phyloP scores from a whole-genome alignment of 2,329 filamentous ascomycete species.

The Ceratocystis papillata region DNA sequence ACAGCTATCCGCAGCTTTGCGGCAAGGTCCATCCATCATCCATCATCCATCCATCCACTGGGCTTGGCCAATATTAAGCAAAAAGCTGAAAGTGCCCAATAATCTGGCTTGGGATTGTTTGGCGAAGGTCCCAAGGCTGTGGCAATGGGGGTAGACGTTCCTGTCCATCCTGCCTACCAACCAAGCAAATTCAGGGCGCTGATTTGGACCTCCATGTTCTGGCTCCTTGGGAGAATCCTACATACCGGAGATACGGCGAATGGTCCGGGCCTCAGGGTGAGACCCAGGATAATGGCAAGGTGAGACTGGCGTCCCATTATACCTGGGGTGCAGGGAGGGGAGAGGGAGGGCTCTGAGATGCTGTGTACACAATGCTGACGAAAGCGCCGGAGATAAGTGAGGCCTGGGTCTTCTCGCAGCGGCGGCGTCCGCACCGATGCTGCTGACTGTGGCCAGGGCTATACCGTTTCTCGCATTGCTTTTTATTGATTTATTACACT shows the following conservation, averaged over 20 bases:
- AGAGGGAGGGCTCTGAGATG: neutral
- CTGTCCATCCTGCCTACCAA: neutral
- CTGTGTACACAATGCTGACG: too few species aligned
- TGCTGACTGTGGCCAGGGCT: too few species aligned
- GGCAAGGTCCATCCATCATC: neutral
- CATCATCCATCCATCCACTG: too few species aligned
- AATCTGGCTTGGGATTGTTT: conserved; percentile 1
- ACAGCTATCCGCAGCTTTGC: neutral
- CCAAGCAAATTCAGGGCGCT: neutral
- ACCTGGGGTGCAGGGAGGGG: too few species aligned
- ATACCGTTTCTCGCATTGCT: too few species aligned
- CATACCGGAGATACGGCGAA: neutral
- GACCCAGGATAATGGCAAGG: neutral
- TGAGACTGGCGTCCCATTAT: neutral
- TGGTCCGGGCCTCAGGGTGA: neutral
- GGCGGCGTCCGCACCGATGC: too few species aligned
- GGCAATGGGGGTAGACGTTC: neutral
- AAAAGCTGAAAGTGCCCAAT: neutral
- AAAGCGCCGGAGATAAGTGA: too few species aligned
- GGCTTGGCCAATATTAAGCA: neutral
- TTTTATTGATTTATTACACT: too few species aligned
- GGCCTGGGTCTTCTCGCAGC: too few species aligned
- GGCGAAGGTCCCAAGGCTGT: conserved; percentile 3
- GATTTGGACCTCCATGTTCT: neutral
- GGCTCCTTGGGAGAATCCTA: neutral